These are phyloP conservation scores for Pichia manshurica DNA, from an alignment of 805 yeast species.

Conservation along the genomic window DNA sequence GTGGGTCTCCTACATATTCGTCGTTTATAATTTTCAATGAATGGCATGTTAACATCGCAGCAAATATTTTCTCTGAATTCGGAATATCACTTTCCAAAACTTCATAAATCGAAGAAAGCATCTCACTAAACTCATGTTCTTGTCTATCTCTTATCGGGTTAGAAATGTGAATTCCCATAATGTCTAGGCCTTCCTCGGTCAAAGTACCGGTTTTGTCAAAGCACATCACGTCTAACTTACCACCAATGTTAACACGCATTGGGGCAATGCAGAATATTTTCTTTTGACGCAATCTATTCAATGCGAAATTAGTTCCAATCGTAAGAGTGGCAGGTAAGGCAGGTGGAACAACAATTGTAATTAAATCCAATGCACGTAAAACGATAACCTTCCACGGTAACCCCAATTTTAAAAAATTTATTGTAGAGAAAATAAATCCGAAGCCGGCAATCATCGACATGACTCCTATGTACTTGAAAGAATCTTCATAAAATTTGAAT, in stretches of 20 bases:
- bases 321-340: slow-evolving; percentile 97
- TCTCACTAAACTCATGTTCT: slow-evolving; percentile 25
- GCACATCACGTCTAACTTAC: slow-evolving; percentile 82
- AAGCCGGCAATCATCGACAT: slow-evolving; percentile 80
- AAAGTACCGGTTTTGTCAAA: slow-evolving; percentile 97
- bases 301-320: slow-evolving; percentile 91
- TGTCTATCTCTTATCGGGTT: slow-evolving; percentile 28
- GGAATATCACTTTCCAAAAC: slow-evolving; percentile 12
- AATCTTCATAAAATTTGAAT: slow-evolving; percentile 88
- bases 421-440: slow-evolving; percentile 81
- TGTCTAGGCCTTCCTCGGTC: slow-evolving; percentile 94
- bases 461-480: slow-evolving; percentile 92
- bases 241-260: slow-evolving; percentile 91
- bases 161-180: slow-evolving; percentile 48
- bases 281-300: slow-evolving; percentile 62
- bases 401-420: slow-evolving; percentile 74
- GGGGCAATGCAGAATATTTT: slow-evolving; percentile 89
- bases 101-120: slow-evolving; percentile 15
- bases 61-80: slow-evolving; percentile 23
- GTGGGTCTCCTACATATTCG: slow-evolving; percentile 86
- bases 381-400: slow-evolving; percentile 64
- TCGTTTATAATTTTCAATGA: slow-evolving; percentile 75
- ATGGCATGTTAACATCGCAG: slow-evolving; percentile 73
- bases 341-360: slow-evolving; percentile 97
- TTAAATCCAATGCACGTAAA: slow-evolving; percentile 84